phyloP scores from a whole-genome alignment of 2,329 filamentous ascomycete genomes.

The Cladosporium sp. region DNA sequence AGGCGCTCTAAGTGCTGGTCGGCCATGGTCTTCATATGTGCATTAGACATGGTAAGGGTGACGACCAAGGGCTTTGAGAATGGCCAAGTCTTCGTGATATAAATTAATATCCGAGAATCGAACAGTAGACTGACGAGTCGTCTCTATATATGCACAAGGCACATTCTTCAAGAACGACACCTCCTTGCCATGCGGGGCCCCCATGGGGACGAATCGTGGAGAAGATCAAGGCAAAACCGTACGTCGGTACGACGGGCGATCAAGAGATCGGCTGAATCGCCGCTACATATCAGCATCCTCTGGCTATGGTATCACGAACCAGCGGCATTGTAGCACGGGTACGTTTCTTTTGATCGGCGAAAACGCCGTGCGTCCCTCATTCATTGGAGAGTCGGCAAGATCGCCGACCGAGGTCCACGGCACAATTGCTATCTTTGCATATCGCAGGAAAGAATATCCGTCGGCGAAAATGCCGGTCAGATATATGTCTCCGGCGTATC shows the following conservation, averaged over 20 bases:
- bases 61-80: background rate
- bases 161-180: too few relatives aligned
- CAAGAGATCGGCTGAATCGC: background rate
- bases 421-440: too few relatives aligned
- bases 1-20: background rate
- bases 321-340: too few relatives aligned
- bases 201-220: background rate
- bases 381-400: background rate
- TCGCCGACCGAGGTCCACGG: background rate
- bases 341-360: background rate
- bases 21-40: background rate
- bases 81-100: background rate
- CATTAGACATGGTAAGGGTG: background rate
- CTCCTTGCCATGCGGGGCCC: background rate
- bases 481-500: background rate
- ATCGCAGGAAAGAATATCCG: background rate
- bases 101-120: background rate
- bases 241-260: background rate
- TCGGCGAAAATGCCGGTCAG: background rate
- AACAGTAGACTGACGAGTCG: background rate
- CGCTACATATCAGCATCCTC: background rate
- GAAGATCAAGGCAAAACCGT: background rate
- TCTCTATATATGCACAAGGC: background rate
- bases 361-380: background rate
- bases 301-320: background rate